Evolutionary conservation across 1,284 basidiomycete species (phyloP).

Genomic region (Bjerkandera adusta): DNA sequence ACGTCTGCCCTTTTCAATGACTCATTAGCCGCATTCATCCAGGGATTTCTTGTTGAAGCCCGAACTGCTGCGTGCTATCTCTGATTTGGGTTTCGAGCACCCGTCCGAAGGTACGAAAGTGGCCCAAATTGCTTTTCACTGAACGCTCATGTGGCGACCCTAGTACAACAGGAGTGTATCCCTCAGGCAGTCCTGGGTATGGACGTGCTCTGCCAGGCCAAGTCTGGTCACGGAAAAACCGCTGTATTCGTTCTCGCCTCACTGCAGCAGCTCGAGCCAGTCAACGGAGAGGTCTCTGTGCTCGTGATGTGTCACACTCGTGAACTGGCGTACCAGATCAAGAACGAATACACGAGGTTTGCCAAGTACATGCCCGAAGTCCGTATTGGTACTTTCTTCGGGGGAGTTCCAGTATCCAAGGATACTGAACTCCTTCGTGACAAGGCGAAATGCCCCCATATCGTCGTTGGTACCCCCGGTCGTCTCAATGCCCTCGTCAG

Average conservation of each 20-base stretch:
- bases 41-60: conserved; percentile 98
- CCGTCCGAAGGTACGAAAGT: conserved; percentile 88
- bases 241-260: conserved; percentile 99
- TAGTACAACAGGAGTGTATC: conserved; percentile 99
- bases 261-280: conserved; percentile 97
- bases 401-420: conserved; percentile 93
- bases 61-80: conserved; percentile 95
- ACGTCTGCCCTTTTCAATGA: conserved; percentile 4
- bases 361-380: conserved; percentile 99
- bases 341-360: conserved; percentile 99
- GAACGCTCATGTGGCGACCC: conserved; percentile 8
- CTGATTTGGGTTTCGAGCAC: conserved; percentile 99
- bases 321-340: conserved; percentile 99
- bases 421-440: conserved; percentile 94
- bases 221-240: conserved; percentile 99
- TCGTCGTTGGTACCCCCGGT: conserved; percentile 97
- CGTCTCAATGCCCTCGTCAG: conserved; percentile 90
- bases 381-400: conserved; percentile 96
- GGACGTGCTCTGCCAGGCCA: conserved; percentile 99
- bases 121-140: background rate
- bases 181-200: conserved; percentile 99
- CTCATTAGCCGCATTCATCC: conserved; percentile 20
- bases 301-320: conserved; percentile 99
- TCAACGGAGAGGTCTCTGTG: conserved; percentile 97
- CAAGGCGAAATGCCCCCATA: conserved; percentile 98